Conservation (phyloP, 2,329 filamentous ascomycete genomes). For the Diaporthe helianthi region DNA sequence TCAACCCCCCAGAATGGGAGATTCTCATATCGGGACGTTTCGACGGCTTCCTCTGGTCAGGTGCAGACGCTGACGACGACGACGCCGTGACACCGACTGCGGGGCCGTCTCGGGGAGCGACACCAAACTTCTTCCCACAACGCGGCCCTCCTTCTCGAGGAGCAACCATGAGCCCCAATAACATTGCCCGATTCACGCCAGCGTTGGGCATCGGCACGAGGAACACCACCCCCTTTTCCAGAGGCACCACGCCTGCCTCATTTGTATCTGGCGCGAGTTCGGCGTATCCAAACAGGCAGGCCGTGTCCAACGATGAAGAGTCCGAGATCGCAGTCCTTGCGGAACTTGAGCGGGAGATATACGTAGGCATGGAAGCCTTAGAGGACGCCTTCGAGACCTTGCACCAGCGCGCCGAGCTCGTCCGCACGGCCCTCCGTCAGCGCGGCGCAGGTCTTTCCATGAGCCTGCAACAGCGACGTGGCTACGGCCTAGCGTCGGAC, state of each 20-base stretch:
- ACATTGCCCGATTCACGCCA: slow-evolving; percentile 47
- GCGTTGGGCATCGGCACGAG: slow-evolving; percentile 49
- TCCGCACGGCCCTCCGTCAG: slow-evolving; percentile 80
- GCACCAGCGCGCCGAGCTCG: slow-evolving; percentile 83
- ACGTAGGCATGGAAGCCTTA: slow-evolving; percentile 89
- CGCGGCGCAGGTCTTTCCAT: slow-evolving; percentile 78
- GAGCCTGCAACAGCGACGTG: slow-evolving; percentile 65
- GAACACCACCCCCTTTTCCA: slow-evolving; percentile 57
- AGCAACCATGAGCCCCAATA: slow-evolving; percentile 48
- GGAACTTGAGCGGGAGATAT: slow-evolving; percentile 93
- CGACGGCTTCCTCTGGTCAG: slow-evolving; percentile 94
- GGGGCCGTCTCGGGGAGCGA: slow-evolving; percentile 58
- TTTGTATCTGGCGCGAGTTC: slow-evolving; percentile 55
- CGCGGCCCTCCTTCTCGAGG: slow-evolving; percentile 49
- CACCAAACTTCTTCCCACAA: slow-evolving; percentile 54
- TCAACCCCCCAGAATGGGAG: slow-evolving; percentile 94
- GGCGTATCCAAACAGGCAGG: slow-evolving; percentile 53
- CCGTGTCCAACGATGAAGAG: slow-evolving; percentile 91
- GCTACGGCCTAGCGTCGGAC: slow-evolving; percentile 37
- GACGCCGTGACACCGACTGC: slow-evolving; percentile 44
- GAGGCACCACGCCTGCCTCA: slow-evolving; percentile 59
- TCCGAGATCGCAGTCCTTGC: slow-evolving; percentile 89
- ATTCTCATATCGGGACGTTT: slow-evolving; percentile 93
- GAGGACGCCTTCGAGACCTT: slow-evolving; percentile 93
- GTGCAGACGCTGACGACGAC: slow-evolving; percentile 72